phyloP scores from a whole-genome alignment of 2,329 filamentous ascomycete genomes.

The Didymella pinodella region DNA sequence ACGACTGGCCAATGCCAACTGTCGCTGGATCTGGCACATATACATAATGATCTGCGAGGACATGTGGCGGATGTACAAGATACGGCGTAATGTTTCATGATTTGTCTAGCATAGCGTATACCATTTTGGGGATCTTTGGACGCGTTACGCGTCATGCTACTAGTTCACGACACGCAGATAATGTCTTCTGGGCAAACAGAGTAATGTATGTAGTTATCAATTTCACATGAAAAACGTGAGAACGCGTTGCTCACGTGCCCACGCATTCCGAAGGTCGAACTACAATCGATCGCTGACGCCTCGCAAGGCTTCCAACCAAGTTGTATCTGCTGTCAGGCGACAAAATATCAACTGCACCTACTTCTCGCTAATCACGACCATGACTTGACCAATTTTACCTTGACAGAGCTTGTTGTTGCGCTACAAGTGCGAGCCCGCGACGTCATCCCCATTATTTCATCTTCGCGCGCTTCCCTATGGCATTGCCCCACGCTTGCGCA shows the following conservation, averaged over 20 bases:
- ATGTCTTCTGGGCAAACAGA: conserved; percentile 34
- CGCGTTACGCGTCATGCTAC: conserved; percentile 40
- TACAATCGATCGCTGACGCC: conserved; percentile 17
- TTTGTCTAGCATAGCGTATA: conserved; percentile 52
- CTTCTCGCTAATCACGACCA: background rate
- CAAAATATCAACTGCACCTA: conserved; percentile 10
- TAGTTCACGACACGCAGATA: conserved; percentile 44
- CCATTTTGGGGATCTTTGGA: conserved; percentile 44
- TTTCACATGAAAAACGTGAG: conserved; percentile 33
- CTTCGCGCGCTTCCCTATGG: conserved; percentile 10
- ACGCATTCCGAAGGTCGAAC: conserved; percentile 13
- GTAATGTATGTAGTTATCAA: background rate
- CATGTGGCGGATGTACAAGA: conserved; percentile 31
- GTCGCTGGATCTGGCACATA: conserved; percentile 52
- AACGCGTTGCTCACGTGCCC: conserved; percentile 36
- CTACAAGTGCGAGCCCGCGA: conserved; percentile 12
- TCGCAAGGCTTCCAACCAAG: conserved; percentile 10
- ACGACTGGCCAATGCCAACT: conserved; percentile 82
- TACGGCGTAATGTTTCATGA: conserved; percentile 49
- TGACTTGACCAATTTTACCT: background rate
- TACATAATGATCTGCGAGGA: conserved; percentile 34
- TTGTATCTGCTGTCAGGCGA: conserved; percentile 1
- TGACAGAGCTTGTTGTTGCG: background rate
- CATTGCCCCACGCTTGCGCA: background rate
- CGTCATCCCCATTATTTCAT: conserved; percentile 16